phyloP scores from a whole-genome alignment of 2,329 filamentous ascomycete genomes.

The Juglanconis sp. region DNA sequence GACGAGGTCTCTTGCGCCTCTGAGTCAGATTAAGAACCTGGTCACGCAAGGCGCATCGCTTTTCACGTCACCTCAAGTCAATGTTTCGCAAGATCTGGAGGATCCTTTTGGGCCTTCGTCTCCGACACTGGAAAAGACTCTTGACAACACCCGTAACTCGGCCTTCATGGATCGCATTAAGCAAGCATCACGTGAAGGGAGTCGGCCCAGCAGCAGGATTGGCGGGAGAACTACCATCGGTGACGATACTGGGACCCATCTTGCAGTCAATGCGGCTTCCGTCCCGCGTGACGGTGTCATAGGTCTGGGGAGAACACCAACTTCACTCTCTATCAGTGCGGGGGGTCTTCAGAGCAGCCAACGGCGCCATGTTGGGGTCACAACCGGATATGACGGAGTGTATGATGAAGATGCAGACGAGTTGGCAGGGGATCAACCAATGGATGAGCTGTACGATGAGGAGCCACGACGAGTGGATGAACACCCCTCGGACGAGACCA shows the following conservation, averaged over 20 bases:
- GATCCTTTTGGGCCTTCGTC: constrained; percentile 18
- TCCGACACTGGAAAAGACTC: constrained; percentile 1
- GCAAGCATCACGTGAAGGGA: constrained; percentile 15
- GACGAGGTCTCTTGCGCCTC: constrained; percentile 25
- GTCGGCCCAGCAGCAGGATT: constrained; percentile 8
- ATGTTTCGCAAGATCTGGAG: constrained; percentile 11
- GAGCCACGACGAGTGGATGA: not conserved
- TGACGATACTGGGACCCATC: constrained; percentile 14
- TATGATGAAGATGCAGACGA: constrained; percentile 21
- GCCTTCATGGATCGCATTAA: constrained; percentile 18
- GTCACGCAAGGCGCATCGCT: constrained; percentile 28
- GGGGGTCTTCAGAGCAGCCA: not conserved
- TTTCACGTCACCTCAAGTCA: constrained; percentile 26
- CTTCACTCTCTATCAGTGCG: not conserved
- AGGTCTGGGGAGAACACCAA: not conserved
- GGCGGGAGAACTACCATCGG: not conserved
- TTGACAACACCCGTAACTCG: constrained; percentile 14
- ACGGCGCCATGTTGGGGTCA: not conserved
- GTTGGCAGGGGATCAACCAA: constrained; percentile 15
- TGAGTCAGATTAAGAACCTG: constrained; percentile 30
- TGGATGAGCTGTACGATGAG: not conserved
- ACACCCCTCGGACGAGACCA: not conserved
- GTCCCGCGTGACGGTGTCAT: not conserved
- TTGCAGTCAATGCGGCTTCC: not conserved
- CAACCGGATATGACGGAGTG: constrained; percentile 20